Evolutionary conservation across 2,329 filamentous ascomycete genomes (phyloP).

Genomic region (Endoconidiophora laricicola): DNA sequence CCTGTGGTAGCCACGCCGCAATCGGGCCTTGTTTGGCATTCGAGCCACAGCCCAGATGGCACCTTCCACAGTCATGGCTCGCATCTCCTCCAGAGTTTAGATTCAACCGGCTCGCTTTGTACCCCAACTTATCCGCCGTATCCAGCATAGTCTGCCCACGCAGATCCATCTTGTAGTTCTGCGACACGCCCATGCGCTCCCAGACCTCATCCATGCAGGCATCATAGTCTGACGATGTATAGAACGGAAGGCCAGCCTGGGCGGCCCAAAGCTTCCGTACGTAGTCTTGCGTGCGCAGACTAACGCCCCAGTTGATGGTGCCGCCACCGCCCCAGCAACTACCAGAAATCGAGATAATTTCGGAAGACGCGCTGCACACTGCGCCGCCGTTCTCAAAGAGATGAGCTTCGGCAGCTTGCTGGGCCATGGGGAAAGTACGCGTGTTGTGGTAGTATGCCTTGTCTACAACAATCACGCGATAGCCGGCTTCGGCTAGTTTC

Average conservation of each 20-base stretch:
- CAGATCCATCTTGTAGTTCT: conserved; percentile 53
- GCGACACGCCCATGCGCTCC: conserved; percentile 57
- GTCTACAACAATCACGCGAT: conserved; percentile 64
- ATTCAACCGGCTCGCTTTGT: conserved; percentile 49
- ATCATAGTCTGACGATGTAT: conserved; percentile 58
- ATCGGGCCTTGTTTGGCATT: conserved; percentile 65
- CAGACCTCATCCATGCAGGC: conserved; percentile 66
- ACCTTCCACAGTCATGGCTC: conserved; percentile 54
- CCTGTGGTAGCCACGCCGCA: conserved; percentile 63
- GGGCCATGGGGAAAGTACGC: conserved; percentile 56
- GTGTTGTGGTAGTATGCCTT: conserved; percentile 65
- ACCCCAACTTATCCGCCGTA: conserved; percentile 57
- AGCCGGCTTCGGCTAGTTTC: conserved; percentile 59
- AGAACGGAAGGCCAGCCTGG: conserved; percentile 48
- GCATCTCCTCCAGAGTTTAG: conserved; percentile 62
- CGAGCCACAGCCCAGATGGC: conserved; percentile 43
- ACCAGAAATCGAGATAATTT: conserved; percentile 47
- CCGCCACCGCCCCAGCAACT: conserved; percentile 73
- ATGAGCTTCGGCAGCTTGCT: conserved; percentile 39
- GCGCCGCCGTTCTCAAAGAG: conserved; percentile 55
- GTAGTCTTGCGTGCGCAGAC: conserved; percentile 49
- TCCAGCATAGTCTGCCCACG: conserved; percentile 58
- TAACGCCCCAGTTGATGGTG: conserved; percentile 69
- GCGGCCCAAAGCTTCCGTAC: conserved; percentile 71
- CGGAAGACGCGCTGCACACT: conserved; percentile 36